phyloP scores from a whole-genome alignment of 129 eudicot genomes.

The Artemisia argyi region DNA sequence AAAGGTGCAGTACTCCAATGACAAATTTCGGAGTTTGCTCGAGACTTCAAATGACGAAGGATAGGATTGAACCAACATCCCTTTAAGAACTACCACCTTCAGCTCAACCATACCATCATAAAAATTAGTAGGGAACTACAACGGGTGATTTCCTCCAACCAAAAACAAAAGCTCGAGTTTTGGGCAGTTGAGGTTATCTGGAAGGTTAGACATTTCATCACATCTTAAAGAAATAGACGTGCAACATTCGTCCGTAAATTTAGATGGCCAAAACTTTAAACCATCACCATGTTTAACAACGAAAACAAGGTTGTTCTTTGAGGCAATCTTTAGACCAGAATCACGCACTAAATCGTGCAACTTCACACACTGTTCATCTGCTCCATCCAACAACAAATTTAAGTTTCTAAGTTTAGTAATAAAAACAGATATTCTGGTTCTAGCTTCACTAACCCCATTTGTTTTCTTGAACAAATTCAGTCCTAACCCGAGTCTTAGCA shows the following conservation, averaged over 20 bases:
- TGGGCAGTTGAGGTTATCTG: slow-evolving; percentile 21
- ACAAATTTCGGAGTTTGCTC: slow-evolving; percentile 26
- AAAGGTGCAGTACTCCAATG: slow-evolving; percentile 27
- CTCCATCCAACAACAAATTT: slow-evolving; percentile 27
- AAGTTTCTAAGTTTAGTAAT: slow-evolving; percentile 26
- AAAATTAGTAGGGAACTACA: slow-evolving; percentile 22
- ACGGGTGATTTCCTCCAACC: slow-evolving; percentile 14
- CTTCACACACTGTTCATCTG: slow-evolving; percentile 23
- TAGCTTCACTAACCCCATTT: slow-evolving; percentile 29
- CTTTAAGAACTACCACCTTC: slow-evolving; percentile 27
- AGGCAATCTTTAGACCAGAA: slow-evolving; percentile 35
- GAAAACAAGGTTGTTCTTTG: slow-evolving; percentile 22
- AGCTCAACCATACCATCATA: slow-evolving; percentile 29
- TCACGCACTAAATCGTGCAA: slow-evolving; percentile 49
- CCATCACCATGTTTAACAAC: slow-evolving; percentile 29
- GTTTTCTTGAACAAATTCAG: slow-evolving; percentile 22
- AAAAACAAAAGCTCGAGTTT: slow-evolving; percentile 36
- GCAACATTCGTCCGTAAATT: slow-evolving; percentile 3
- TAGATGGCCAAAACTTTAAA: slow-evolving; percentile 33
- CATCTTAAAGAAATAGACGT: slow-evolving; percentile 29
- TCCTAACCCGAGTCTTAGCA: slow-evolving; percentile 39
- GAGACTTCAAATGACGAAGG: slow-evolving; percentile 23
- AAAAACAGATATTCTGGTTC: slow-evolving; percentile 22
- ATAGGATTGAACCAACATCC: slow-evolving; percentile 27
- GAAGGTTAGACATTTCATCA: slow-evolving; percentile 26